Conservation (phyloP, 2,329 filamentous ascomycete species). For the Sclerotinia nivalis region DNA sequence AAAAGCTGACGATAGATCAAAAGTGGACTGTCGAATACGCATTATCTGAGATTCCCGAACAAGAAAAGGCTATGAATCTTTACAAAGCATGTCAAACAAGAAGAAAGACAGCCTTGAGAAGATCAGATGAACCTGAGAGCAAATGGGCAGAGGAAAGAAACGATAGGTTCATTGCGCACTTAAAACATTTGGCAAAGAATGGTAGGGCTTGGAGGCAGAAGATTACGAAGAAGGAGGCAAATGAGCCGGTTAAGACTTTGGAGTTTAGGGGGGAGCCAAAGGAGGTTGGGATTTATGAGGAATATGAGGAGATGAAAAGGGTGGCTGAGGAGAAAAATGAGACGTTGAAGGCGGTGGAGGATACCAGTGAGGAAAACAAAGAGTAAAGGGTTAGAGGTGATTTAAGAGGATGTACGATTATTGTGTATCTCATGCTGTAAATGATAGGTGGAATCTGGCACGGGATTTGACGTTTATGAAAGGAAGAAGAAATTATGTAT, state of each 20-base stretch:
- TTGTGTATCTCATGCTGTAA: neutral
- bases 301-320: slow-evolving; percentile 1
- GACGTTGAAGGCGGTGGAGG: neutral
- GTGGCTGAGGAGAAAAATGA: neutral
- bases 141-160: slow-evolving; percentile 28
- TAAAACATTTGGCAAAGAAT: slow-evolving; percentile 51
- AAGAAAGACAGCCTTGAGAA: slow-evolving; percentile 48
- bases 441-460: neutral
- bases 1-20: slow-evolving; percentile 47
- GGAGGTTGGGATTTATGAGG: slow-evolving; percentile 16
- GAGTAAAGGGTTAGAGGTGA: neutral
- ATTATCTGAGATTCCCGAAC: slow-evolving; percentile 59
- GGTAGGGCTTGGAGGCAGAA: slow-evolving; percentile 60
- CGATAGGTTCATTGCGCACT: slow-evolving; percentile 36
- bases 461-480: neutral
- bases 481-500: neutral
- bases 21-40: slow-evolving; percentile 79
- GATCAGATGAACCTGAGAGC: slow-evolving; percentile 37
- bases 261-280: slow-evolving; percentile 38
- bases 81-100: slow-evolving; percentile 60
- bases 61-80: slow-evolving; percentile 47
- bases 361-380: neutral
- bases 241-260: slow-evolving; percentile 50
- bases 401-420: slow-evolving; percentile 8
- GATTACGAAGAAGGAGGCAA: slow-evolving; percentile 54